phyloP scores from a whole-genome alignment of 2,329 filamentous ascomycete species.

The Stachybotrys elegans region DNA sequence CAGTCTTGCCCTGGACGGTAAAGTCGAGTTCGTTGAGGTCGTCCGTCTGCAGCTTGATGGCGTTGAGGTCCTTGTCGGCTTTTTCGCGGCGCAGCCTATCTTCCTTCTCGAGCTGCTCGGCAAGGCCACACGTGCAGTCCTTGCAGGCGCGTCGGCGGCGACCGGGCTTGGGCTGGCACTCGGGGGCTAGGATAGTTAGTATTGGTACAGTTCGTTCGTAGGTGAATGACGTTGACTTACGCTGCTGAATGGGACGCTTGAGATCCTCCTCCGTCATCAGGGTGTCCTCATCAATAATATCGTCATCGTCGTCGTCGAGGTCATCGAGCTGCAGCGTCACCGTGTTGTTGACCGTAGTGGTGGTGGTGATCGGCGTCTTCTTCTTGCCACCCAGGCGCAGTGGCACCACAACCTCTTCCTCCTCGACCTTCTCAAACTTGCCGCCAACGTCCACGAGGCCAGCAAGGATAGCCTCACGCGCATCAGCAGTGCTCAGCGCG shows the following conservation, averaged over 20 bases:
- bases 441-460: conserved; percentile 62
- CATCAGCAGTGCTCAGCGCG: conserved; percentile 43
- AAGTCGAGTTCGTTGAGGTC: conserved; percentile 89
- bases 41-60: conserved; percentile 66
- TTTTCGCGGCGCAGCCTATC: conserved; percentile 67
- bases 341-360: conserved; percentile 58
- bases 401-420: conserved; percentile 51
- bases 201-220: too few species aligned
- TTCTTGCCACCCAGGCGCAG: conserved; percentile 35
- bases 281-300: conserved; percentile 86
- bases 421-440: conserved; percentile 71
- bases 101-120: conserved; percentile 79
- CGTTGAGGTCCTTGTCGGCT: conserved; percentile 60
- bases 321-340: conserved; percentile 61
- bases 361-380: conserved; percentile 31
- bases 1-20: conserved; percentile 94
- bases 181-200: conserved; percentile 51
- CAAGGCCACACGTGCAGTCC: conserved; percentile 93
- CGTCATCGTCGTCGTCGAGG: conserved; percentile 63
- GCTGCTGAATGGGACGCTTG: conserved; percentile 69
- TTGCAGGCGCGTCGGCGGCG: conserved; percentile 94
- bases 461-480: conserved; percentile 77
- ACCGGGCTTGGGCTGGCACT: conserved; percentile 81
- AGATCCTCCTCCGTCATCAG: conserved; percentile 83
- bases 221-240: conserved; percentile 49